These are phyloP conservation scores for Ilex asprella DNA, from an alignment of 257 asterid genomes.

Conservation along the genomic window DNA sequence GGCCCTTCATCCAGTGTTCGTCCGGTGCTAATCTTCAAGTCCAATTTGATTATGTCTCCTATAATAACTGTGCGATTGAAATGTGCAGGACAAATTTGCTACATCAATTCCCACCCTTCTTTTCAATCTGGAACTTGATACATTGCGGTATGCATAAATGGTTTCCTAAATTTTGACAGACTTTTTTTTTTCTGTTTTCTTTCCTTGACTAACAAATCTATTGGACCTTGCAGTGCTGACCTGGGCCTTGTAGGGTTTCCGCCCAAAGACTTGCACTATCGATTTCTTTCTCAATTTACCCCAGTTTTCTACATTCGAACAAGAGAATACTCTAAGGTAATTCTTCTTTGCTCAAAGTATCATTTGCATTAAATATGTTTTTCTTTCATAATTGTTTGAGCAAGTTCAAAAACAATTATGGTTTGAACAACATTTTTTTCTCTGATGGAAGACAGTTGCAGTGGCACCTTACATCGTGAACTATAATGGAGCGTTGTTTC, in stretches of 20 bases:
- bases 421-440: conserved; percentile 27
- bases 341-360: conserved; percentile 12
- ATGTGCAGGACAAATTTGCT: conserved; percentile 72
- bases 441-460: conserved; percentile 78
- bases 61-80: neutral
- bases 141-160: conserved; percentile 52
- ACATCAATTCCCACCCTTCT: conserved; percentile 67
- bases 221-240: conserved; percentile 69
- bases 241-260: conserved; percentile 91
- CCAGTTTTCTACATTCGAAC: conserved; percentile 86
- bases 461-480: conserved; percentile 93
- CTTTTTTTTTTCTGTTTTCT: neutral
- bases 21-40: neutral
- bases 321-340: conserved; percentile 93
- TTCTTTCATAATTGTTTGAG: neutral
- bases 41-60: neutral
- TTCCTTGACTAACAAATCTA: conserved; percentile 12
- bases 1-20: neutral
- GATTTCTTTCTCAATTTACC: conserved; percentile 78
- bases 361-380: conserved; percentile 3
- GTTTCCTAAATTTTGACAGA: neutral
- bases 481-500: conserved; percentile 84
- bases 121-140: conserved; percentile 93
- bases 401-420: neutral
- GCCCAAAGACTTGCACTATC: conserved; percentile 67